These are phyloP conservation scores for Bipolaris gigantea DNA, from an alignment of 2,329 filamentous ascomycete genomes.

Conservation along the genomic window DNA sequence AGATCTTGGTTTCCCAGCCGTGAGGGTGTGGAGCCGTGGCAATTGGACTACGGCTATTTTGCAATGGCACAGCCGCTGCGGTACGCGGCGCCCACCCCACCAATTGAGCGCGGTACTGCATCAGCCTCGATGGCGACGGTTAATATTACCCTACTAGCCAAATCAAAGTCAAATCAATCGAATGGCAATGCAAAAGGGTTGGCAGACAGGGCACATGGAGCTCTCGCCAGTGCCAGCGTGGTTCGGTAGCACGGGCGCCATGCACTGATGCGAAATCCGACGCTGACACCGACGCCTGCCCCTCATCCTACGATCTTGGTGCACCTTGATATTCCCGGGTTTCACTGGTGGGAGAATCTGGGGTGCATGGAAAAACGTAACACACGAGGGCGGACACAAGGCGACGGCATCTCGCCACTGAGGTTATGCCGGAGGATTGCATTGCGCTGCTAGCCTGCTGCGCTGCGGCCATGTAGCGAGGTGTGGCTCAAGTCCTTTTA, in stretches of 20 bases:
- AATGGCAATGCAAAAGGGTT: slow-evolving; percentile 11
- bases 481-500: background rate
- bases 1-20: slow-evolving; percentile 9
- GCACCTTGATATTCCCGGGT: slow-evolving; percentile 7
- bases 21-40: slow-evolving; percentile 16
- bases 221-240: background rate
- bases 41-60: slow-evolving; percentile 11
- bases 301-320: slow-evolving; percentile 8
- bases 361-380: slow-evolving; percentile 10
- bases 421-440: background rate
- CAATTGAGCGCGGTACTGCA: background rate
- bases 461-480: background rate
- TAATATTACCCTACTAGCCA: slow-evolving; percentile 2
- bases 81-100: slow-evolving; percentile 9
- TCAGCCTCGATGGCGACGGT: slow-evolving; percentile 15
- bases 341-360: slow-evolving; percentile 14
- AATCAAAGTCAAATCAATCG: slow-evolving; percentile 7
- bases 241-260: slow-evolving; percentile 7
- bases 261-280: slow-evolving; percentile 23
- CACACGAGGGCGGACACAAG: background rate
- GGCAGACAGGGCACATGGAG: slow-evolving; percentile 5
- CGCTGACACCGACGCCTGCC: slow-evolving; percentile 1
- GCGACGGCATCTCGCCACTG: background rate
- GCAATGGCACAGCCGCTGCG: slow-evolving; percentile 15
- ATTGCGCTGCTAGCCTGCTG: background rate